Evolutionary conservation across 23 red algal genomes (phyloP), one percentile per base, ranked within the genome.

Genomic region (Gracilaria vermiculophylla): DNA sequence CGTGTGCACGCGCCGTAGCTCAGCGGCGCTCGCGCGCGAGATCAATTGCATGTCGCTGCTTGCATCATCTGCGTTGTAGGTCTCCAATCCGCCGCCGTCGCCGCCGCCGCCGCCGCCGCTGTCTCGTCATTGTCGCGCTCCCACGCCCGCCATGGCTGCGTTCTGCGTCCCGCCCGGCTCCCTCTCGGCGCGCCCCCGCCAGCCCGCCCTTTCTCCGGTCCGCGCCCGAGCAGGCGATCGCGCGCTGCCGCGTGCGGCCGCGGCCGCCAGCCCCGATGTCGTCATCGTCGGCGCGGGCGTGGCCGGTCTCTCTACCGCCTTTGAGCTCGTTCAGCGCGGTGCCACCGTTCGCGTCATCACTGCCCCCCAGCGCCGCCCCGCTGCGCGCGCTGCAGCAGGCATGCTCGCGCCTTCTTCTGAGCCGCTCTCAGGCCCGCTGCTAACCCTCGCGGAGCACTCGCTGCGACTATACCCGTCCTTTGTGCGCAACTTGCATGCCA

Each of bases 351-450:
- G 83, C 11, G 76, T 99, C 19, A 19, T 95, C 37, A 34, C 48
- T 2, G 61, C 66, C 9, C 80, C 85, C 23, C 13, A 37, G 3
- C 64, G 62, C 31, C 58, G 28, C 7, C 80, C 85, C 8, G 77
- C 97, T 14, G 60, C 58, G 28, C 75, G 80, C 2, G 92, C 97
- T 27, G 93, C 97, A 7, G 97, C 88, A n/a, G 97, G 97, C n/a
- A 99, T 99, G 97, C 43, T 99, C 17, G 97, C 97, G 5, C 97
- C 97, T 16, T 78, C 84, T 37, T 57, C 70, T 13, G 97, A 99
- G 42, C 31, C 35, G 21, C 47, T 99, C 29, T 31, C 75, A 2
- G 1, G 33, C 20, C 81, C 93, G 1, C 53, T 99, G 28, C 45
- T 80, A 2, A 28, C 70, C 12, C 81, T 99, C 19, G 88, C 81